phyloP scores from a whole-genome alignment of 768 basidiomycete species.

The Glaciozyma martinii region DNA sequence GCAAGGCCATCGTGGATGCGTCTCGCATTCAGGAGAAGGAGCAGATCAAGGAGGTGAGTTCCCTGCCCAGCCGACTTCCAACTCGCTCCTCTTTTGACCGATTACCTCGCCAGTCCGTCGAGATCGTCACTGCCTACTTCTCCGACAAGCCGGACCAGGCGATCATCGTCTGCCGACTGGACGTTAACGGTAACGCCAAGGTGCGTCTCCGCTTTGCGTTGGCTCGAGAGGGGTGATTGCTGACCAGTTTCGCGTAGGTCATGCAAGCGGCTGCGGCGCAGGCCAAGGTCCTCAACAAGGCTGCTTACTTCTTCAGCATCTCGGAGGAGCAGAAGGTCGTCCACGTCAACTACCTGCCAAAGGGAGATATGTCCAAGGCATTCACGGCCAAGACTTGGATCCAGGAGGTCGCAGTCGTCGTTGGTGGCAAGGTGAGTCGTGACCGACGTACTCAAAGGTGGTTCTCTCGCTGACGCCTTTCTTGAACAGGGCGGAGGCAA shows the following conservation, averaged over 20 bases:
- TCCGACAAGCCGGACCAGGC: constrained; percentile 60
- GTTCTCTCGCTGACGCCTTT: neutral
- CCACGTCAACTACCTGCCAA: constrained; percentile 77
- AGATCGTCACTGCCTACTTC: constrained; percentile 63
- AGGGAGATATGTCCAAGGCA: constrained; percentile 49
- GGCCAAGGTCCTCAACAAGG: constrained; percentile 71
- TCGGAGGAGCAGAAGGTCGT: constrained; percentile 70
- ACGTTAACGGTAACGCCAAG: constrained; percentile 79
- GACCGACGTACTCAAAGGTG: neutral
- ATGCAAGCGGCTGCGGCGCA: constrained; percentile 65
- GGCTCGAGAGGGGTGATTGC: neutral
- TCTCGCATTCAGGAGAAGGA: constrained; percentile 69
- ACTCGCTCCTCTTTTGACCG: neutral
- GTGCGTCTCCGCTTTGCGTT: constrained; percentile 39
- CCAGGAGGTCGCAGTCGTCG: constrained; percentile 57
- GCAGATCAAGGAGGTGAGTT: constrained; percentile 63
- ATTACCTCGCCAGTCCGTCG: constrained; percentile 52
- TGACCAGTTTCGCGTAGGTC: constrained; percentile 41
- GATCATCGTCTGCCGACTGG: constrained; percentile 61
- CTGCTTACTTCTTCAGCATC: constrained; percentile 77
- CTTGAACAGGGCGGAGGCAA: constrained; percentile 75
- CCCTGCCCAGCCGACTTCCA: neutral
- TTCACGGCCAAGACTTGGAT: constrained; percentile 88
- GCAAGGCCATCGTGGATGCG: constrained; percentile 76
- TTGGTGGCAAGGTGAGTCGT: constrained; percentile 76